Evolutionary conservation across 495 filamentous ascomycete genomes (phyloP).

Genomic region (Hypoxylon intermedium): DNA sequence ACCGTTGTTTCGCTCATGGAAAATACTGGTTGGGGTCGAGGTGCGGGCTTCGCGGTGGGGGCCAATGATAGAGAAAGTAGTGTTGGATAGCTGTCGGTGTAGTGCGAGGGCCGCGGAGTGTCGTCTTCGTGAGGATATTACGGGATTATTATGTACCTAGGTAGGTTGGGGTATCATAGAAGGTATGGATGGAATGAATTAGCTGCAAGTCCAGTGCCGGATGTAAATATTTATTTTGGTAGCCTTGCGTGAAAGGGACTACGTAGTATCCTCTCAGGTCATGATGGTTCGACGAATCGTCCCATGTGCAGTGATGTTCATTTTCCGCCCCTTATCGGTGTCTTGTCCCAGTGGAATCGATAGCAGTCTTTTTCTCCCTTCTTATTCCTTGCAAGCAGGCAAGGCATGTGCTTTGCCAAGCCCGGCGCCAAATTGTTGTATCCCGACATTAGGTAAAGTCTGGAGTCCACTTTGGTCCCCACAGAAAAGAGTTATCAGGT

Average conservation of each 20-base stretch:
- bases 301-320: constrained; percentile 32
- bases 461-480: not conserved
- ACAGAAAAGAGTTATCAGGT: too few relatives aligned
- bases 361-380: too few relatives aligned
- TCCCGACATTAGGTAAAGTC: constrained; percentile 4
- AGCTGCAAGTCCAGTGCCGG: not conserved
- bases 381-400: constrained; percentile 21
- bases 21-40: not conserved
- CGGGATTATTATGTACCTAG: too few relatives aligned
- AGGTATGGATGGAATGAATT: not conserved
- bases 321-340: constrained; percentile 32
- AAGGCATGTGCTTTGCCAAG: constrained; percentile 31
- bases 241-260: constrained; percentile 8
- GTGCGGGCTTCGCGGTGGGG: constrained; percentile 12
- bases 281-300: constrained; percentile 41
- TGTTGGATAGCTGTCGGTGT: not conserved
- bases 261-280: constrained; percentile 28
- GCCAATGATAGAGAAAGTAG: not conserved
- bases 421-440: constrained; percentile 26
- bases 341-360: not conserved
- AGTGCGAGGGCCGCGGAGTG: too few relatives aligned
- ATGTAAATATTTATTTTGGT: constrained; percentile 21
- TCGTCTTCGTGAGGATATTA: not conserved
- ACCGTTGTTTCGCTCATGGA: constrained; percentile 41
- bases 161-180: too few relatives aligned